A percentile compares a stretch with the other conserved stretches of the same genome.
These are phyloP conservation scores for Aspergillus caelatus DNA, from an alignment of 2,329 filamentous ascomycete species.

Conservation along the genomic window DNA sequence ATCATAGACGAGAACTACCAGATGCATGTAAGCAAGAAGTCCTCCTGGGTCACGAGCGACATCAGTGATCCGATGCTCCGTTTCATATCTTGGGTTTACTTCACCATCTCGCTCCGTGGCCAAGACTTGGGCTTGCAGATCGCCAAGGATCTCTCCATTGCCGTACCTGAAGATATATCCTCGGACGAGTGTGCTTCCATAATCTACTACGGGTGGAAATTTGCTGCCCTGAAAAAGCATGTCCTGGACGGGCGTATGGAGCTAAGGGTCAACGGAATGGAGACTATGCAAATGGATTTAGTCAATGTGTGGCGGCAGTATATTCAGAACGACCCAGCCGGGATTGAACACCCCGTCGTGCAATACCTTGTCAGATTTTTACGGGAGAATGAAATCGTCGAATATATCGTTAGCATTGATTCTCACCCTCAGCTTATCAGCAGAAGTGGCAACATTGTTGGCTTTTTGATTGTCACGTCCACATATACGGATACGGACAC, in stretches of 20 bases:
- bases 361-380: constrained; percentile 71
- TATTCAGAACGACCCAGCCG: constrained; percentile 48
- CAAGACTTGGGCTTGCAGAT: constrained; percentile 37
- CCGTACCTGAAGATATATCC: constrained; percentile 32
- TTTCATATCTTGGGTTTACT: constrained; percentile 34
- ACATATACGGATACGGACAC: constrained; percentile 73
- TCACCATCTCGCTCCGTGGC: constrained; percentile 32
- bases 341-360: constrained; percentile 58
- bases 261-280: constrained; percentile 76
- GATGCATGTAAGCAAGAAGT: constrained; percentile 45
- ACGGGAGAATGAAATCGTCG: constrained; percentile 69
- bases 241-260: constrained; percentile 89
- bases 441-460: constrained; percentile 79
- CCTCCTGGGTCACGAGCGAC: constrained; percentile 46
- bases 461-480: constrained; percentile 79
- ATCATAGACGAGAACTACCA: constrained; percentile 42
- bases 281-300: constrained; percentile 72
- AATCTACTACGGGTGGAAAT: constrained; percentile 63
- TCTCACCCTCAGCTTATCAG: constrained; percentile 89
- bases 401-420: constrained; percentile 86
- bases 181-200: constrained; percentile 36
- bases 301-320: constrained; percentile 66
- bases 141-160: constrained; percentile 38
- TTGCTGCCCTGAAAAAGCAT: constrained; percentile 69
- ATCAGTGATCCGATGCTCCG: constrained; percentile 41